Evolutionary conservation across 75 land plant species (phyloP), one percentile per base, ranked within the genome.

Genomic region (Pinus taeda): DNA sequence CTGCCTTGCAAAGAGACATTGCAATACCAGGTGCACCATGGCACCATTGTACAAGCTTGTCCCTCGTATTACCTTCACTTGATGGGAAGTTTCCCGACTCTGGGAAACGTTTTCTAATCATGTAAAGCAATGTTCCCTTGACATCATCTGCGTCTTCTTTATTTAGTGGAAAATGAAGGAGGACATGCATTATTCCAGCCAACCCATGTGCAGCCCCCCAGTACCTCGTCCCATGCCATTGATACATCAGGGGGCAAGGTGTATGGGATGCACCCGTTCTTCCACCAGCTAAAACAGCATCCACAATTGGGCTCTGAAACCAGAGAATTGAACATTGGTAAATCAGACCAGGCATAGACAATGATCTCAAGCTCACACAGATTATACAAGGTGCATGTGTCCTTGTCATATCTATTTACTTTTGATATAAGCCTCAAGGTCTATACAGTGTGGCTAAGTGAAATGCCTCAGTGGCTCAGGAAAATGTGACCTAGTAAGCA

Each of bases 171-270:
- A 88, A 92, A 76, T 94, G 92, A 58, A 94, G 76, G 18, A 94
- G 79, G 15, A 88, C 86, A 39, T 94, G 92, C 79, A 94, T 69
- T 75, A 94, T 89, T 24, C 95, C 96, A 14, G 95, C 92, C 15
- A 94, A 82, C 3, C 97, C 97, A 82, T 94, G 90, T n/a, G 95
- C 88, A 45, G 95, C 97, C 15, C 97, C 97, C 97, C 90, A 92
- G 60, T 90, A 90, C 58, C 83, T 72, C 9, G 82, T 87, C 26
- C 91, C 91, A 73, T 93, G 90, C 96, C 94, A 91, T 59, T 89
- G 73, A 61, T 90, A 94, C 97, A 94, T 94, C 24, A 94, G 57
- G 18, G 97, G 97, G 76, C 92, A 92, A 13, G 39, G 57, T 12
- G 79, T 56, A 29, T 87, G 83, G 3, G 92, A 81, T 30, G 90